Evolutionary conservation across 2,329 filamentous ascomycete species (phyloP), one percentile per base, ranked within the genome.

Genomic region (Cladosporium sp.): DNA sequence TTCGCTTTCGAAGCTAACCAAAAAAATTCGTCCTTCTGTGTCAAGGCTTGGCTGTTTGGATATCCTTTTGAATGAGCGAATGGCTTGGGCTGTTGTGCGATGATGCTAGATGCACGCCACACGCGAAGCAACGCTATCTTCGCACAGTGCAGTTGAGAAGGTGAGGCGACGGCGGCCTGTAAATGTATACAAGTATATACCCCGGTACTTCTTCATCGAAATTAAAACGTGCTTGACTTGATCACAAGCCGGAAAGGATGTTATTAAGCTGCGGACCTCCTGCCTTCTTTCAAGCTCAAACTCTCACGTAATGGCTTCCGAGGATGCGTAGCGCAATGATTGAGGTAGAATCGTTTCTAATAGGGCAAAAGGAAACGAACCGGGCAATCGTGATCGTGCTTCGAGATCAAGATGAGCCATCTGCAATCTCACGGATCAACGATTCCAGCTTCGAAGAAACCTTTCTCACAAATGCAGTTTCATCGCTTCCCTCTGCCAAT

Each of bases 401-500:
- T 21, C 26, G 16, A 13, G 16, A 53, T 57, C 53, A 57, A 16
- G 21, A 25, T 16, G 53, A 18, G 6, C 32, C 32, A 57, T 32
- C 54, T 10, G 46, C 59, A 11, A 62, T 30, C 30, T 39, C 46
- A 5, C 25, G 30, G 14, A 62, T 36, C 8, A 39, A 13, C 26
- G 59, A 8, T 16, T 53, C 48, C n/a, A 62, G 11, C 16, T 26
- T 53, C 8, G 46, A 36, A 18, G 30, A 54, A 1, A 62, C 30
- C 13, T 62, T 39, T 11, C 32, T 49, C 5, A 62, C 48, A n/a
- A 62, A 54, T 14, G 23, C 46, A 21, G 2, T 21, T n/a, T 62
- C 59, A 2, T 49, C 58, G 2, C 6, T 77, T 30, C 23, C 23
- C 11, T 77, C 72, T 7, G 72, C 56, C 1, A 82, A 59, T 7